phyloP scores from a whole-genome alignment of 2,329 filamentous ascomycete genomes.

The Albifimbria verrucaria region DNA sequence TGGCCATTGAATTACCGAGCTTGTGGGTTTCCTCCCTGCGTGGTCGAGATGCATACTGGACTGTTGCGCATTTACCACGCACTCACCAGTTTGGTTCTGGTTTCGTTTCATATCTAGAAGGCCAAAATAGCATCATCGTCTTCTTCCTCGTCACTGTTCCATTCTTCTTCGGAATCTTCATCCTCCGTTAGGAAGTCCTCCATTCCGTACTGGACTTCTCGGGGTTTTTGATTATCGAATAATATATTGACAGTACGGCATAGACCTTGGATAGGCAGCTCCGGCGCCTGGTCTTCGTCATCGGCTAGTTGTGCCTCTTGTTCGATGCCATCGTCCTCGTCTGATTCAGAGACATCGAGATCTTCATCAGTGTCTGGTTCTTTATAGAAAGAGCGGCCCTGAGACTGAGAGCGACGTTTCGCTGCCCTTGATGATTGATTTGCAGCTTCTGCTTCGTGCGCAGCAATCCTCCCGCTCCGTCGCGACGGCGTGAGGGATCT shows the following conservation, averaged over 20 bases:
- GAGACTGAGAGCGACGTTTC: conserved; percentile 9
- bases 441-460: conserved; percentile 20
- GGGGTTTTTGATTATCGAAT: conserved; percentile 73
- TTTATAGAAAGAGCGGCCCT: conserved; percentile 31
- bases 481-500: conserved; percentile 25
- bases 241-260: conserved; percentile 68
- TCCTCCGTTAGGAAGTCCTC: conserved; percentile 64
- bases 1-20: no score
- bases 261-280: conserved; percentile 58
- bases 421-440: conserved; percentile 13
- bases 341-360: conserved; percentile 28
- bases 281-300: background rate
- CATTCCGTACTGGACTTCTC: conserved; percentile 66
- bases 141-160: conserved; percentile 55
- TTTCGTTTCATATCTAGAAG: no score
- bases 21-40: no score
- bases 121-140: conserved; percentile 35
- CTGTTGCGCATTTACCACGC: no score
- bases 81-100: no score
- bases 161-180: conserved; percentile 54
- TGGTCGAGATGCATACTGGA: no score
- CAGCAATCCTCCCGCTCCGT: conserved; percentile 34
- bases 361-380: conserved; percentile 45
- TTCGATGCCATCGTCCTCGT: conserved; percentile 7
- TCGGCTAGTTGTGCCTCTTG: conserved; percentile 6